Evolutionary conservation across 1,284 basidiomycete species (phyloP).

Genomic region (Ustilago crameri): DNA sequence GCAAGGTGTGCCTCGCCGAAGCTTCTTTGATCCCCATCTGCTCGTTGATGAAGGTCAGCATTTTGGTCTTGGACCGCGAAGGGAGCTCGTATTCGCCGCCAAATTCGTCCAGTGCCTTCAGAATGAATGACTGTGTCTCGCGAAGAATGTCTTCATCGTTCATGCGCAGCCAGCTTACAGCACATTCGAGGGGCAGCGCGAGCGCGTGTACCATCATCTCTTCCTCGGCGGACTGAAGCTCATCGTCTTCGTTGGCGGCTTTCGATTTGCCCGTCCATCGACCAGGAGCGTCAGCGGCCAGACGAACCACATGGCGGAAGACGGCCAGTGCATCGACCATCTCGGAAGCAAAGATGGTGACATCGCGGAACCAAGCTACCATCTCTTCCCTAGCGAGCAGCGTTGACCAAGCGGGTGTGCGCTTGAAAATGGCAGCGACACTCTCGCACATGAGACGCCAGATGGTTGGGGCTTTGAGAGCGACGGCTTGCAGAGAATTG

Average conservation of each 20-base stretch:
- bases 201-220: constrained; percentile 52
- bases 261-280: constrained; percentile 25
- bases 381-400: constrained; percentile 54
- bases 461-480: constrained; percentile 48
- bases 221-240: constrained; percentile 26
- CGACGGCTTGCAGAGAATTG: constrained; percentile 31
- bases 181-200: constrained; percentile 56
- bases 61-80: constrained; percentile 40
- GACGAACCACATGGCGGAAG: constrained; percentile 50
- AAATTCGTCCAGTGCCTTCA: constrained; percentile 57
- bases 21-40: constrained; percentile 57
- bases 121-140: constrained; percentile 59
- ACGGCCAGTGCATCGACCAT: constrained; percentile 58
- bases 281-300: constrained; percentile 39
- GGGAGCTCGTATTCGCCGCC: constrained; percentile 49
- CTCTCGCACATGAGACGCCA: constrained; percentile 62
- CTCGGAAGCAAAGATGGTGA: constrained; percentile 62
- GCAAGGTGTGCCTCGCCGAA: constrained; percentile 51
- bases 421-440: constrained; percentile 60
- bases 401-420: constrained; percentile 60
- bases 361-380: constrained; percentile 65
- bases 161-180: constrained; percentile 64
- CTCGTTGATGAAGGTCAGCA: constrained; percentile 58
- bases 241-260: constrained; percentile 25
- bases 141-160: constrained; percentile 65